Evolutionary conservation across 1,284 basidiomycete species (phyloP), one percentile per base, ranked within the genome.

Genomic region (Rhodotorula sp.): DNA sequence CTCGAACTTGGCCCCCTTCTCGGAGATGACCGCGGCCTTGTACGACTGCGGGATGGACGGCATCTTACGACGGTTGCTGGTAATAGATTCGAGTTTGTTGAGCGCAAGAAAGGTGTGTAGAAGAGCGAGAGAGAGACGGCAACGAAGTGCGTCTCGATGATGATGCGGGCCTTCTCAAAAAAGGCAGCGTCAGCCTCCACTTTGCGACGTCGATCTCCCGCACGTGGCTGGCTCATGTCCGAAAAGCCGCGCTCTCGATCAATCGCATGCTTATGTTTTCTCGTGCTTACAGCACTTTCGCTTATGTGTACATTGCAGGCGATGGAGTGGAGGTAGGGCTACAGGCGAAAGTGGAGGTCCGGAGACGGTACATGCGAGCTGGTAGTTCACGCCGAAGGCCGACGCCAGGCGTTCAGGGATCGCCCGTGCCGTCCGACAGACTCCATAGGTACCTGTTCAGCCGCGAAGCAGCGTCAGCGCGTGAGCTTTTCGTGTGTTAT

Each of bases 1-100:
- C 47, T 76, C 60, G 54, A 81, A 65, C n/a, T 62, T 56, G 16
- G 57, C 69, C 14, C 61, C 68, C 34, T 62, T 65, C 23, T 68
- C 69, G 14, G 62, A 5, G 61, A 78, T 59, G 8, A 60, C 54
- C 23, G 77, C 80, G 6, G 81, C 81, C 46, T 74, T 79, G 80
- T 81, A 83, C 12, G 79, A 78, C 48, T 79, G 77, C 51, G 82
- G 82, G 61, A 71, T 70, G 3, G 56, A 56, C 54, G 60, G 57
- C 62, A 62, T 65, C 26, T 29, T 43, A 46, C 15, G 18, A 6
- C 16, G 58, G 26, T 23, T 20, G 57, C 15, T 58, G 57, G n/a
- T 7, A 18, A 49, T 46, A 3, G 46, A 7, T 16, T 14, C n/a
- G 16, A 39, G 31, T 29, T 26, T 39, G 29, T 7, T 6, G 48